These are phyloP conservation scores for Blastobotrys serpentis DNA, from an alignment of 1,139 yeast species.

Conservation along the genomic window DNA sequence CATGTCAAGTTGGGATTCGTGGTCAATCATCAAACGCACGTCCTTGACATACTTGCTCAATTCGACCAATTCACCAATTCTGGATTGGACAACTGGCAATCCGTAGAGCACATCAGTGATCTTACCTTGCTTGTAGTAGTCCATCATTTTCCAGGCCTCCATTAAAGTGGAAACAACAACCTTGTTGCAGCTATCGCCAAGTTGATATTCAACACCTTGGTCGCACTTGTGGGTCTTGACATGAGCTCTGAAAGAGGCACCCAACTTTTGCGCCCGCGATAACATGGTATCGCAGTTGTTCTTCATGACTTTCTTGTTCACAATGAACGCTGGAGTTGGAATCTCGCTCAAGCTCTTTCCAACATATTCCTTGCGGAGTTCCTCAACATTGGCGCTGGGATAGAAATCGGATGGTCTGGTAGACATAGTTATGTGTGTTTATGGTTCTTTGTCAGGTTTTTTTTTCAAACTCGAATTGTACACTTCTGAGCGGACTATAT, in stretches of 20 bases:
- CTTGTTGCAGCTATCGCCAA: slow-evolving; percentile 43
- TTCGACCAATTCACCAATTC: slow-evolving; percentile 50
- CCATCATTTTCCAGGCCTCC: slow-evolving; percentile 61
- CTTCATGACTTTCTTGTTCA: slow-evolving; percentile 31
- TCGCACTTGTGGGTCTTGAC: slow-evolving; percentile 70
- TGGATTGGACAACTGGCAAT: slow-evolving; percentile 58
- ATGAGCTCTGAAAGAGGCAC: slow-evolving; percentile 63
- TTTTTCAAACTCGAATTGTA: no score
- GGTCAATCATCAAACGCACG: slow-evolving; percentile 59
- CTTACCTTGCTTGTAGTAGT: slow-evolving; percentile 44
- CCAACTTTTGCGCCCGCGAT: slow-evolving; percentile 45
- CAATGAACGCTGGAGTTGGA: slow-evolving; percentile 42
- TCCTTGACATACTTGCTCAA: slow-evolving; percentile 33
- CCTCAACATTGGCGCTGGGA: slow-evolving; percentile 26
- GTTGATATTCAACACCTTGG: slow-evolving; percentile 47
- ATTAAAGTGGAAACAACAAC: slow-evolving; percentile 69
- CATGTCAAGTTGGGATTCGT: slow-evolving; percentile 52
- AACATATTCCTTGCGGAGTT: slow-evolving; percentile 30
- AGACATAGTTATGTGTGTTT: background rate
- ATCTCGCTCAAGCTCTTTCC: slow-evolving; percentile 36
- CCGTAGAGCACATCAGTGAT: slow-evolving; percentile 66
- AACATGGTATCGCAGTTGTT: slow-evolving; percentile 31
- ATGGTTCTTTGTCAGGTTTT: background rate
- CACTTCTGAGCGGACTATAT: no score
- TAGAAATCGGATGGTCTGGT: slow-evolving; percentile 22